Conservation (phyloP, 23 red algal genomes). For the Gracilaria gracilis region DNA sequence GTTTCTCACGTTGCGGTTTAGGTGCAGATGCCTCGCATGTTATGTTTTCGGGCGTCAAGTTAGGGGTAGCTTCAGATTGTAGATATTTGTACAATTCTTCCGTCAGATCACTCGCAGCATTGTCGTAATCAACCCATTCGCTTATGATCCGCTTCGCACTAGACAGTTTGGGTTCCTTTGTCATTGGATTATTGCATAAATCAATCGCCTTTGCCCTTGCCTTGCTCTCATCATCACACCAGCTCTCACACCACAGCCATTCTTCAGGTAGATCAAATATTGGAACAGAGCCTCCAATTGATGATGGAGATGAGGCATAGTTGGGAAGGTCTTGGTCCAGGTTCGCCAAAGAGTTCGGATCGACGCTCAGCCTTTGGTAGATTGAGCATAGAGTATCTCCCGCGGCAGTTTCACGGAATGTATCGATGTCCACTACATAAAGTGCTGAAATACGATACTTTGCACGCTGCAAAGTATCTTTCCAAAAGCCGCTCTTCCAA, state of each 20-base stretch:
- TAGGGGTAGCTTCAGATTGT: constrained; percentile 7
- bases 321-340: constrained; percentile 99
- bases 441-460: constrained; percentile 97
- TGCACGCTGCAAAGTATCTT: constrained; percentile 71
- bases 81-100: constrained; percentile 68
- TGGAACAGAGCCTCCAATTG: constrained; percentile 53
- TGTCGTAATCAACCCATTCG: constrained; percentile 88
- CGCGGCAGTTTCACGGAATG: constrained; percentile 82
- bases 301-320: constrained; percentile 80
- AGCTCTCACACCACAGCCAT: constrained; percentile 99
- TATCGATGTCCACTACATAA: constrained; percentile 92
- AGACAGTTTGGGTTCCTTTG: constrained; percentile 88
- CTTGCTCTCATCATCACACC: constrained; percentile 97
- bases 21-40: constrained; percentile 3
- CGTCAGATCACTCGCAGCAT: constrained; percentile 60
- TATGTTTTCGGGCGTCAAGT: background rate
- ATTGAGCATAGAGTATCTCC: constrained; percentile 89
- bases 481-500: constrained; percentile 97
- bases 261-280: constrained; percentile 89
- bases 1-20: background rate
- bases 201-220: constrained; percentile 93
- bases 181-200: constrained; percentile 99
- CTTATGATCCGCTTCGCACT: constrained; percentile 92
- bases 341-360: constrained; percentile 89
- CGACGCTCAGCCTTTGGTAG: constrained; percentile 91